Evolutionary conservation across 225 moss, liverwort and hornwort genomes (phyloP), one percentile per base, ranked within the genome.

Genomic region (Physcomitrium patens): DNA sequence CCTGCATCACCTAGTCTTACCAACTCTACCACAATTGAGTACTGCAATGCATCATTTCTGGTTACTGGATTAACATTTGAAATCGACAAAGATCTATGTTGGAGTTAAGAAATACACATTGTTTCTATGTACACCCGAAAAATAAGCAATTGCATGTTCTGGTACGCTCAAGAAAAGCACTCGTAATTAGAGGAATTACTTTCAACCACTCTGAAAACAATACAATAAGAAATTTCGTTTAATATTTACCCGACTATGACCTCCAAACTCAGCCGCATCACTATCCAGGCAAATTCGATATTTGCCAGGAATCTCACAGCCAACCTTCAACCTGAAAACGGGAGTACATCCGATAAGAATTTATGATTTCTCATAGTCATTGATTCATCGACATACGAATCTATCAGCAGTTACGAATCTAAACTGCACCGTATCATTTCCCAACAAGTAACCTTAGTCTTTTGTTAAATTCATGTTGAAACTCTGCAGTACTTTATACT

Each of bases 221-320:
- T 48, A 48, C 57, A 15, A 58, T 67, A 54, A 62, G 16, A 16
- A 3, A 37, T 37, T 4, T 4, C 4, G 31, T 50, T 67, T 50
- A 71, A 58, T 0, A 16, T 77, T 71, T 91, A 95, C 95, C 85
- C 92, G 86, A 50, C 72, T 84, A 65, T 91, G 87, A 60, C 96
- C 96, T 78, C 96, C 94, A 52, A 87, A 89, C 44, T 92, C 86
- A 44, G 81, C 71, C 16, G 56, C 79, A 80, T 96, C 96, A 70
- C 94, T 96, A 73, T 96, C 94, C 46, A 96, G 80, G 71, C 83
- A 91, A 50, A 94, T 84, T 60, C 87, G 92, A 74, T 96, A 96
- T 78, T 91, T 94, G 12, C 94, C 96, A 70, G 96, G 94, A 42
- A 89, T 74, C 44, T 96, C 94, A 67, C 96, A 96, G 17, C 96